Conservation (phyloP, 2,329 filamentous ascomycete species). For the Nemania sp. region DNA sequence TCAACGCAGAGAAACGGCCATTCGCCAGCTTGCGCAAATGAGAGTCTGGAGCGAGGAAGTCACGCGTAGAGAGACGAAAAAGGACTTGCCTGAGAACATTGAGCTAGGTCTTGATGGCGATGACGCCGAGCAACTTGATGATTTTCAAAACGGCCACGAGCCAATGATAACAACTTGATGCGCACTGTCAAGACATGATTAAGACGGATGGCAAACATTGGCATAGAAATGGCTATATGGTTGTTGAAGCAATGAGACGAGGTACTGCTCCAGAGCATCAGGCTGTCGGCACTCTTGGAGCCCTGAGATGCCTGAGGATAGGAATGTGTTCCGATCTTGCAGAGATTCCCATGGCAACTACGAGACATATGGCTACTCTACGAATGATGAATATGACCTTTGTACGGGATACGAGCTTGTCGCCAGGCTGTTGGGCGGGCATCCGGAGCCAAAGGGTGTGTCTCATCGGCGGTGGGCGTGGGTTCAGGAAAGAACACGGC, state of each 20-base stretch:
- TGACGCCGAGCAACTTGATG: slow-evolving; percentile 29
- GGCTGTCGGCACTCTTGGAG: not conserved
- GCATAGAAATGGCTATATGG: not conserved
- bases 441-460: not conserved
- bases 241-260: not conserved
- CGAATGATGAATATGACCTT: slow-evolving; percentile 14
- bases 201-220: not conserved
- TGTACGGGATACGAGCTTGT: not conserved
- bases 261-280: not conserved
- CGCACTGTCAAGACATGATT: not conserved
- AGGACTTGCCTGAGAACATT: slow-evolving; percentile 47
- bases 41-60: slow-evolving; percentile 82
- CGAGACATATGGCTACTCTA: not conserved
- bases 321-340: not conserved
- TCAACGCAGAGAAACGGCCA: slow-evolving; percentile 75
- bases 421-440: not conserved
- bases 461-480: not conserved
- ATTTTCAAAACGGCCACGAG: slow-evolving; percentile 48
- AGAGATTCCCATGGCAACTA: not conserved
- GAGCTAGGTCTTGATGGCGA: slow-evolving; percentile 46
- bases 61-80: slow-evolving; percentile 50
- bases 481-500: not conserved
- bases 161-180: slow-evolving; percentile 57
- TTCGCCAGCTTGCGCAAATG: slow-evolving; percentile 79
- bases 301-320: not conserved